A percentile compares a stretch with the other conserved stretches of the same genome.
Conservation (phyloP, 441 rosid species). For the Erysimum cheiri region DNA sequence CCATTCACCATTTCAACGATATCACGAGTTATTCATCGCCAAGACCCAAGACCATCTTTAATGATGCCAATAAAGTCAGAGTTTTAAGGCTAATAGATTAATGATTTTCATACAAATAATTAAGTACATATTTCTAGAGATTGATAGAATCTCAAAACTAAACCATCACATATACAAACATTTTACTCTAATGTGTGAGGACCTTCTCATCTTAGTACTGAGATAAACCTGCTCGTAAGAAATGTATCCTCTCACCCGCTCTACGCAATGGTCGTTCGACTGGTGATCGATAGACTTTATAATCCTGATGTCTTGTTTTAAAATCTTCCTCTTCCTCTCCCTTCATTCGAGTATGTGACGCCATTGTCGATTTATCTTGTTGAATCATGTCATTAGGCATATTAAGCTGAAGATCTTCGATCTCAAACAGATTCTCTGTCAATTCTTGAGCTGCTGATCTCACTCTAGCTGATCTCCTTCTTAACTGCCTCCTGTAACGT, state of each 20-base stretch:
- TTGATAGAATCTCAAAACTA: not conserved
- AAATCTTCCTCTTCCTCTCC: conserved; percentile 19
- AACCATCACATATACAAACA: not conserved
- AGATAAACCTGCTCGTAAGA: conserved; percentile 68
- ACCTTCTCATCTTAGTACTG: conserved; percentile 61
- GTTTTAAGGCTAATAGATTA: too few relatives aligned
- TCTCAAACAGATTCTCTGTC: conserved; percentile 65
- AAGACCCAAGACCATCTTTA: too few relatives aligned
- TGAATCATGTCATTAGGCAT: conserved; percentile 24
- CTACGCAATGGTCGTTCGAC: conserved; percentile 62
- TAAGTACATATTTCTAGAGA: not conserved
- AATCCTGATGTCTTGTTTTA: conserved; percentile 13
- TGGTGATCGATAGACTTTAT: conserved; percentile 50
- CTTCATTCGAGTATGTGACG: conserved; percentile 2
- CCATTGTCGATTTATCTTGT: conserved; percentile 14
- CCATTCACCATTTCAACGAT: too few relatives aligned
- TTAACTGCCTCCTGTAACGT: conserved; percentile 39
- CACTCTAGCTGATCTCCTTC: conserved; percentile 66
- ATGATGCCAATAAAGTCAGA: too few relatives aligned
- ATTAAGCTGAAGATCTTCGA: conserved; percentile 52
- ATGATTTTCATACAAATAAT: not conserved
- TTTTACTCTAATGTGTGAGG: not conserved
- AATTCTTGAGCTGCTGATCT: conserved; percentile 44
- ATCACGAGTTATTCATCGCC: too few relatives aligned
- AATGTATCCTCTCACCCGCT: conserved; percentile 68